Evolutionary conservation across 345 rosid genomes (phyloP).

Genomic region (Eucalyptus fibrosa): DNA sequence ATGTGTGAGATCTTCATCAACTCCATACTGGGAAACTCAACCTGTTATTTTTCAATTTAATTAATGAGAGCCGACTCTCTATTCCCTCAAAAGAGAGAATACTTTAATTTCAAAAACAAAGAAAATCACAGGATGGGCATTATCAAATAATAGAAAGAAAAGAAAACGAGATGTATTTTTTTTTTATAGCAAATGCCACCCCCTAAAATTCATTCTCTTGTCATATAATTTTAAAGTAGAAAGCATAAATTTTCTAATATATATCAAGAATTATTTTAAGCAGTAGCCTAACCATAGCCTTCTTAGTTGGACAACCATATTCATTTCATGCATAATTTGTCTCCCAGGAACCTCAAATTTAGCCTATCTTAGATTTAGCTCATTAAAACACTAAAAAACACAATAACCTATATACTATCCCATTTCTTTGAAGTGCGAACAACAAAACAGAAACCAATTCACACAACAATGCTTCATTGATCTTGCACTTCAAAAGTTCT

Average conservation of each 20-base stretch:
- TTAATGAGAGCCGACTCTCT: too few species aligned
- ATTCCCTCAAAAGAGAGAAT: too few species aligned
- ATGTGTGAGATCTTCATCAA: too few species aligned
- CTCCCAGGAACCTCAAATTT: neutral
- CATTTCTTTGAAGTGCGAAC: neutral
- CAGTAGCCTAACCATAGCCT: neutral
- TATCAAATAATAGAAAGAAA: too few species aligned
- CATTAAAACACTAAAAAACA: neutral
- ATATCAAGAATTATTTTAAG: too few species aligned
- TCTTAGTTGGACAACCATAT: neutral
- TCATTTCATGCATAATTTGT: neutral
- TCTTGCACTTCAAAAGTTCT: neutral
- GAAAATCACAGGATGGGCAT: too few species aligned
- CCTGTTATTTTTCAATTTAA: too few species aligned
- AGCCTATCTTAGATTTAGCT: neutral
- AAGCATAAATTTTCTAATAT: too few species aligned
- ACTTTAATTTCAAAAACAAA: too few species aligned
- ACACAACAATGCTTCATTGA: neutral
- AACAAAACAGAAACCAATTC: accelerated
- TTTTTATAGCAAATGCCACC: too few species aligned
- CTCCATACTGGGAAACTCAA: accelerated
- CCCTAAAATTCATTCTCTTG: accelerated
- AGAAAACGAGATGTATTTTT: too few species aligned
- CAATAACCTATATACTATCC: accelerated
- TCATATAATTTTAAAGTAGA: too few species aligned